phyloP scores from a whole-genome alignment of 2,329 filamentous ascomycete genomes.

The Graphilbum sp. region DNA sequence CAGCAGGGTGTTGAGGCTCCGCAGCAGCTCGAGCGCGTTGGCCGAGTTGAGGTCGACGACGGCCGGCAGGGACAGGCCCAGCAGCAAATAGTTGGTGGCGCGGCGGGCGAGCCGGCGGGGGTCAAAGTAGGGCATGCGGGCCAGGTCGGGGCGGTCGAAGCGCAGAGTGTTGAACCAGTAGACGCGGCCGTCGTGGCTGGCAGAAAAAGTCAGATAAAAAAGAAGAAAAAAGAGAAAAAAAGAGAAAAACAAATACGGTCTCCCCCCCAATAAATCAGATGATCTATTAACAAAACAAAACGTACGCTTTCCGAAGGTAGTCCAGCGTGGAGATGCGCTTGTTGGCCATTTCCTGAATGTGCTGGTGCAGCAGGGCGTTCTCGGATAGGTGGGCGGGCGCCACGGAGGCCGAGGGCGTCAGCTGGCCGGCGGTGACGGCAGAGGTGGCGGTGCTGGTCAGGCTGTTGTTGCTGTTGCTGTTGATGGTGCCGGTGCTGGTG shows the following conservation, averaged over 20 bases:
- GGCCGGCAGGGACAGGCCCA: conserved; percentile 79
- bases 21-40: conserved; percentile 70
- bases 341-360: conserved; percentile 69
- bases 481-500: not conserved
- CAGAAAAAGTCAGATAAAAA: not conserved
- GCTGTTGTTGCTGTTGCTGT: not conserved
- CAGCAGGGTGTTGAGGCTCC: conserved; percentile 69
- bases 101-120: conserved; percentile 70
- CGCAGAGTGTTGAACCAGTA: conserved; percentile 98
- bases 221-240: not conserved
- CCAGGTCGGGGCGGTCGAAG: conserved; percentile 68
- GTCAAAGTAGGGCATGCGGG: conserved; percentile 74
- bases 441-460: not conserved
- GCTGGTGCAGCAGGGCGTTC: conserved; percentile 32
- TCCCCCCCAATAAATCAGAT: not conserved
- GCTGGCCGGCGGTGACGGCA: not conserved
- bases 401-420: not conserved
- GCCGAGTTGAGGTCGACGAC: conserved; percentile 77
- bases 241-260: not conserved
- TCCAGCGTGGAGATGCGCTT: conserved; percentile 92
- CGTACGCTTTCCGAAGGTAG: conserved; percentile 82
- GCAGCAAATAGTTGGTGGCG: conserved; percentile 82
- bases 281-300: conserved; percentile 10
- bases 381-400: conserved; percentile 17
- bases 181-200: conserved; percentile 76